phyloP scores from a whole-genome alignment of 306 rosid species.

The Cucumis sativus region DNA sequence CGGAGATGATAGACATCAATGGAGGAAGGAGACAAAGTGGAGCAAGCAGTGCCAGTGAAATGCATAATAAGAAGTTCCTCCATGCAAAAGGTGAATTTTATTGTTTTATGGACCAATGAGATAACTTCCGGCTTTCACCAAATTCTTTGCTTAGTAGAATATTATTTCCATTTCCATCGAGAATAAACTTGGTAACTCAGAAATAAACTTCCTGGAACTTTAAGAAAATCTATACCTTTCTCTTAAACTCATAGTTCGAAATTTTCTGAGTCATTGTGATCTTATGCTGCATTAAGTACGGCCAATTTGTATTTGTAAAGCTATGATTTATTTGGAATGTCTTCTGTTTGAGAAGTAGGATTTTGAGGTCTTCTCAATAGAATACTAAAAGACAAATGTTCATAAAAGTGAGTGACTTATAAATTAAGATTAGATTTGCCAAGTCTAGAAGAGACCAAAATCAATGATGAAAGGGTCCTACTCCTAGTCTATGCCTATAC shows the following conservation, averaged over 20 bases:
- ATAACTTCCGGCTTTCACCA: neutral
- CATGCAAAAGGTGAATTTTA: constrained; percentile 14
- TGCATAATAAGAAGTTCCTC: constrained; percentile 19
- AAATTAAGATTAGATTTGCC: neutral
- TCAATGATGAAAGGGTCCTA: neutral
- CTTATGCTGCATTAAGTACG: neutral
- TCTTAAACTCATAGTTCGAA: neutral
- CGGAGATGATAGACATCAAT: constrained; percentile 20
- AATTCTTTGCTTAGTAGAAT: neutral
- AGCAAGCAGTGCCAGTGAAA: constrained; percentile 18
- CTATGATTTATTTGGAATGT: neutral
- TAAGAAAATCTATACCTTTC: neutral
- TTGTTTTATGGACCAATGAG: neutral
- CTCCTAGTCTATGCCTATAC: neutral
- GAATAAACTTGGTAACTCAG: neutral
- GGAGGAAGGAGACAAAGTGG: constrained; percentile 23
- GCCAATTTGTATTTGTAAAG: neutral
- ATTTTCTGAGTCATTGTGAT: neutral
- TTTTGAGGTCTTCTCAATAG: constrained; percentile 4
- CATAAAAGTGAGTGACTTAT: neutral
- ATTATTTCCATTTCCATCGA: neutral
- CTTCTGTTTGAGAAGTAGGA: neutral
- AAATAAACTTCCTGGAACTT: neutral
- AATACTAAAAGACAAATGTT: neutral
- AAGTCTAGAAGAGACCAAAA: neutral